Percentiles rank a stretch among this genome's conserved stretches.
phyloP scores from a whole-genome alignment of 2,329 filamentous ascomycete species.

The Dactylellina haptotyla region DNA sequence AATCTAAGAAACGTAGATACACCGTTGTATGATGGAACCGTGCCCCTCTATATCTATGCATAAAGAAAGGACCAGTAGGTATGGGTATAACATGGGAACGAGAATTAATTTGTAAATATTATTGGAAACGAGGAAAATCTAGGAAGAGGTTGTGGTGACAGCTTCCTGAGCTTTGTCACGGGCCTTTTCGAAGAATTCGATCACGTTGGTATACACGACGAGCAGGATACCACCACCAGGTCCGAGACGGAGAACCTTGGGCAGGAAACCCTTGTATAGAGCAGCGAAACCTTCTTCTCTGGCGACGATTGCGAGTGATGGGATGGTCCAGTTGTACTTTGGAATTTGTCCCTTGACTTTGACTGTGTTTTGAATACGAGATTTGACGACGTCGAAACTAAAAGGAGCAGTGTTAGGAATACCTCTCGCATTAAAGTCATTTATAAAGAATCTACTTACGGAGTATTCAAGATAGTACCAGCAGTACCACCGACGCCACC shows the following conservation, averaged over 20 bases:
- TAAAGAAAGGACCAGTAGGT: constrained; percentile 2
- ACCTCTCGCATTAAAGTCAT: background rate
- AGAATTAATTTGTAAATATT: background rate
- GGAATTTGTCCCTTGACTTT: constrained; percentile 81
- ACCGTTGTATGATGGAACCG: constrained; percentile 37
- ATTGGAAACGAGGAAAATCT: background rate
- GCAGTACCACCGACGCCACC: constrained; percentile 88
- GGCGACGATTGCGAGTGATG: constrained; percentile 83
- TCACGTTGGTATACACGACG: constrained; percentile 85
- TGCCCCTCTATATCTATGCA: constrained; percentile 24
- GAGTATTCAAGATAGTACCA: constrained; percentile 92
- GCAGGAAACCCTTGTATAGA: constrained; percentile 96
- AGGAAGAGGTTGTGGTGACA: constrained; percentile 6
- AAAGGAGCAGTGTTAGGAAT: background rate
- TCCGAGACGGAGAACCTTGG: constrained; percentile 80
- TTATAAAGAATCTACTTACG: constrained; percentile 60
- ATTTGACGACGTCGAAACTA: constrained; percentile 92
- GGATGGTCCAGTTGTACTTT: constrained; percentile 99
- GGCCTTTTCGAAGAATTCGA: constrained; percentile 89
- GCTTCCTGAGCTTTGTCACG: constrained; percentile 60
- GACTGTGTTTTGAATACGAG: constrained; percentile 91
- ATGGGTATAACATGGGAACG: constrained; percentile 1
- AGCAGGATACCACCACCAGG: constrained; percentile 74
- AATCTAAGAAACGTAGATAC: constrained; percentile 15
- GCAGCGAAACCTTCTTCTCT: constrained; percentile 92